phyloP scores from a whole-genome alignment of 2,329 filamentous ascomycete genomes.

The Colletotrichum noveboracense region DNA sequence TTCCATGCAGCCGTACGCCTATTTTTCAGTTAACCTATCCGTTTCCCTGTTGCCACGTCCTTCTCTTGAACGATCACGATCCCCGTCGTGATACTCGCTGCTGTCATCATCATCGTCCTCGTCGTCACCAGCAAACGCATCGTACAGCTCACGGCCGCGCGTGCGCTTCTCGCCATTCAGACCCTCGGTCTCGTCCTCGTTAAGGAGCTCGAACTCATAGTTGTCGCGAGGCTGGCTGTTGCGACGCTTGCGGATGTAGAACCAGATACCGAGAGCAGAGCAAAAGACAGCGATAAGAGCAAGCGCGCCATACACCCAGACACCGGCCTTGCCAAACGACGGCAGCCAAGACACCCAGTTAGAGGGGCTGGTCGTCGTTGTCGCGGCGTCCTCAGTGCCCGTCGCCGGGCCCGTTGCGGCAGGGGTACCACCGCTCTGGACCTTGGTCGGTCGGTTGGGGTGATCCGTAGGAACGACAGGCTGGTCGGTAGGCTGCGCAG shows the following conservation, averaged over 20 bases:
- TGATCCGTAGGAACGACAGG: constrained; percentile 63
- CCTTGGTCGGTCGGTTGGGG: constrained; percentile 66
- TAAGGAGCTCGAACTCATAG: constrained; percentile 94
- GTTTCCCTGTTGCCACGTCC: constrained; percentile 15
- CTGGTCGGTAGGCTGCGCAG: constrained; percentile 48
- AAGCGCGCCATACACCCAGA: constrained; percentile 91
- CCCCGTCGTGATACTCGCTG: constrained; percentile 38
- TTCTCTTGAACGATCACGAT: constrained; percentile 24
- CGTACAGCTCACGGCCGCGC: constrained; percentile 89
- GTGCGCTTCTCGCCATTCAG: constrained; percentile 58
- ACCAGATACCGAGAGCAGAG: constrained; percentile 77
- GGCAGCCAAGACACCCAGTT: constrained; percentile 88
- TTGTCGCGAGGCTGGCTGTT: constrained; percentile 78
- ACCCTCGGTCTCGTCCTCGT: constrained; percentile 75
- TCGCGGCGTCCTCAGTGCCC: constrained; percentile 33
- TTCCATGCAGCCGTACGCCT: constrained; percentile 3
- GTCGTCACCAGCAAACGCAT: constrained; percentile 91
- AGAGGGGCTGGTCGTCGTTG: constrained; percentile 61
- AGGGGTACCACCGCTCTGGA: constrained; percentile 35
- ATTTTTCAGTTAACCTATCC: constrained; percentile 23
- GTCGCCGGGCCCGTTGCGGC: constrained; percentile 34
- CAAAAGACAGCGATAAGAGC: constrained; percentile 89
- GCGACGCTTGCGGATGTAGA: constrained; percentile 79
- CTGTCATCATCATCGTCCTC: constrained; percentile 71
- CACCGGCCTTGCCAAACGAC: constrained; percentile 85